Conservation (phyloP, 768 basidiomycete species). For the Kockovaella imperatae region DNA sequence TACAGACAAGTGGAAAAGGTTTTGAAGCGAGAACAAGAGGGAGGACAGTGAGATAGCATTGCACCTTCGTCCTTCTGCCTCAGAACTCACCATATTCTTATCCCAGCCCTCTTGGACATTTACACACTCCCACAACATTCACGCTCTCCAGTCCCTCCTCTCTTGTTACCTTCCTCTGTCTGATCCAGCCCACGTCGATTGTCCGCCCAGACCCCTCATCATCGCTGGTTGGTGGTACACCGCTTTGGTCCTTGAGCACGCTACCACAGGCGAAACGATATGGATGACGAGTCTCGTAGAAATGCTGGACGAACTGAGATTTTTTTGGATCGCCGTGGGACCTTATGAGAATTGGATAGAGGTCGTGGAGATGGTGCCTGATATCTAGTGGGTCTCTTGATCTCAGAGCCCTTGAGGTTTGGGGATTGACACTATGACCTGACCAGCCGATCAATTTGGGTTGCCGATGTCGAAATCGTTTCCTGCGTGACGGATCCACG, state of each 20-base stretch:
- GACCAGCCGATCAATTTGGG: conserved; percentile 31
- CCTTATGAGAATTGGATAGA: conserved; percentile 34
- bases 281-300: conserved; percentile 21
- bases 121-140: conserved; percentile 22
- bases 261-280: conserved; percentile 29
- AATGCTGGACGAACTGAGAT: conserved; percentile 15
- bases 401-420: not conserved
- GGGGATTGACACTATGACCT: not conserved
- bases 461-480: conserved; percentile 23
- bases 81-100: not conserved
- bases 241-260: conserved; percentile 13
- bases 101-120: conserved; percentile 25
- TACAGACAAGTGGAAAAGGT: conserved; percentile 31
- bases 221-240: conserved; percentile 36
- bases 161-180: conserved; percentile 23
- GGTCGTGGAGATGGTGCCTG: conserved; percentile 39
- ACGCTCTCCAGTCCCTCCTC: conserved; percentile 10
- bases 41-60: conserved; percentile 23
- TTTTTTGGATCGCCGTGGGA: conserved; percentile 18
- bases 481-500: conserved; percentile 40
- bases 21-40: conserved; percentile 22
- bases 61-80: not conserved
- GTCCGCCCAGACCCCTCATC: conserved; percentile 26
- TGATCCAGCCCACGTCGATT: conserved; percentile 9
- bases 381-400: conserved; percentile 36